These are phyloP conservation scores for Scleroderma citrinum DNA, from an alignment of 768 basidiomycete genomes.

Conservation along the genomic window DNA sequence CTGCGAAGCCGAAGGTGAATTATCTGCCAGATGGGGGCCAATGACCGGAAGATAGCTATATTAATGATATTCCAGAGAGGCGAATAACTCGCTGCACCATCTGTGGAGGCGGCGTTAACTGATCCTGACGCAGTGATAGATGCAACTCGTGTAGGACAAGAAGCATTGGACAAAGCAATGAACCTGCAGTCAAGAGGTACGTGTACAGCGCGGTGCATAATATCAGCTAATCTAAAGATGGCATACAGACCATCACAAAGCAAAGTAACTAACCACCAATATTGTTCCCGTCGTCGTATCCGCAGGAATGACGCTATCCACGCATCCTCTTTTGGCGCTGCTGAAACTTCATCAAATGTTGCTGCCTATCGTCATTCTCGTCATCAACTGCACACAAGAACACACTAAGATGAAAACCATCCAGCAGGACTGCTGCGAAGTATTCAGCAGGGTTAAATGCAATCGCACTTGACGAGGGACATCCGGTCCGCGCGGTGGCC, in stretches of 20 bases:
- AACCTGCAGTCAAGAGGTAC: constrained; percentile 54
- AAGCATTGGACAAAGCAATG: constrained; percentile 70
- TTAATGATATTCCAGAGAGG: constrained; percentile 34
- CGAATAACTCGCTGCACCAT: constrained; percentile 43
- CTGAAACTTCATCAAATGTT: constrained; percentile 67
- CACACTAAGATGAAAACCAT: constrained; percentile 61
- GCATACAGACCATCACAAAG: constrained; percentile 48
- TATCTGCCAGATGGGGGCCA: too few species aligned
- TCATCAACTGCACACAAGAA: constrained; percentile 38
- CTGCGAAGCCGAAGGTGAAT: constrained; percentile 58
- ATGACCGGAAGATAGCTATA: not conserved
- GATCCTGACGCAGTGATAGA: constrained; percentile 54
- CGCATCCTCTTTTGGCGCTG: constrained; percentile 75
- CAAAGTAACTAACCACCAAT: constrained; percentile 55
- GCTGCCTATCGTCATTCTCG: constrained; percentile 48
- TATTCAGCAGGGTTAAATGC: constrained; percentile 46
- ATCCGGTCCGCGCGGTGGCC: constrained; percentile 75
- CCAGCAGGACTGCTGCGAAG: constrained; percentile 48
- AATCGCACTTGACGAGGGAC: constrained; percentile 55
- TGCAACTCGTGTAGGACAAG: constrained; percentile 61
- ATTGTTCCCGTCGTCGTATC: constrained; percentile 60
- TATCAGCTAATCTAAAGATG: not conserved
- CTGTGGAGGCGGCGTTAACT: constrained; percentile 46
- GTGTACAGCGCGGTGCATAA: constrained; percentile 5
- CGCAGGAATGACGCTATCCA: constrained; percentile 53